phyloP scores from a whole-genome alignment of 1,139 yeast genomes.

The Blastobotrys ciferrii region DNA sequence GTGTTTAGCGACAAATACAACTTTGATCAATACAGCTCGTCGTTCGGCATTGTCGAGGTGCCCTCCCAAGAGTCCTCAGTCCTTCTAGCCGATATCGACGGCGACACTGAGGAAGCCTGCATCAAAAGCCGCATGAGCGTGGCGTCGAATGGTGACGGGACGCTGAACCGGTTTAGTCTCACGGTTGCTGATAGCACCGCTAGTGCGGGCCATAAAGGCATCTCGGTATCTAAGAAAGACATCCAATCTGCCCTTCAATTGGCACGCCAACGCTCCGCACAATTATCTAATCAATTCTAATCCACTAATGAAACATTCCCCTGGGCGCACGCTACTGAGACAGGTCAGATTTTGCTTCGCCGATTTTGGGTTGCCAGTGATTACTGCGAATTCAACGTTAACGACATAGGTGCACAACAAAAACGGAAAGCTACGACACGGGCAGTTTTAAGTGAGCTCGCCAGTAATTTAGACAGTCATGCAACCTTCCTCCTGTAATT shows the following conservation, averaged over 20 bases:
- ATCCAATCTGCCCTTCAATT: slow-evolving; percentile 18
- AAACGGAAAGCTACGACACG: too few species aligned
- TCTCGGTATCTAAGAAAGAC: slow-evolving; percentile 17
- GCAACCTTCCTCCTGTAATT: too few species aligned
- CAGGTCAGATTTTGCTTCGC: too few species aligned
- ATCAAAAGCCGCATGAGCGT: slow-evolving; percentile 46
- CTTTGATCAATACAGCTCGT: slow-evolving; percentile 7
- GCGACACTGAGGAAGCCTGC: slow-evolving; percentile 70
- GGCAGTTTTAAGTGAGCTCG: too few species aligned
- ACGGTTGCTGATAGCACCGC: slow-evolving; percentile 20
- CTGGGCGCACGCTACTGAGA: too few species aligned
- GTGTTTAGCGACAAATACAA: slow-evolving; percentile 15
- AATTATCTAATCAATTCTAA: background rate
- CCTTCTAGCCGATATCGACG: slow-evolving; percentile 68
- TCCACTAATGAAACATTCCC: too few species aligned
- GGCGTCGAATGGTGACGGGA: slow-evolving; percentile 32
- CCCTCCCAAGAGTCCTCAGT: slow-evolving; percentile 36
- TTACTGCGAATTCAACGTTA: too few species aligned
- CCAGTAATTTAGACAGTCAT: too few species aligned
- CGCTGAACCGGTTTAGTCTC: slow-evolving; percentile 23
- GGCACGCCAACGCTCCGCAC: slow-evolving; percentile 9
- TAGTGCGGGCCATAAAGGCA: slow-evolving; percentile 18
- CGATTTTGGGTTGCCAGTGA: too few species aligned
- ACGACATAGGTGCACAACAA: too few species aligned
- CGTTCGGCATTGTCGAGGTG: background rate